Base-by-base conservation (phyloP, 805 yeast species). In the Clavispora vitiphila region DNA sequence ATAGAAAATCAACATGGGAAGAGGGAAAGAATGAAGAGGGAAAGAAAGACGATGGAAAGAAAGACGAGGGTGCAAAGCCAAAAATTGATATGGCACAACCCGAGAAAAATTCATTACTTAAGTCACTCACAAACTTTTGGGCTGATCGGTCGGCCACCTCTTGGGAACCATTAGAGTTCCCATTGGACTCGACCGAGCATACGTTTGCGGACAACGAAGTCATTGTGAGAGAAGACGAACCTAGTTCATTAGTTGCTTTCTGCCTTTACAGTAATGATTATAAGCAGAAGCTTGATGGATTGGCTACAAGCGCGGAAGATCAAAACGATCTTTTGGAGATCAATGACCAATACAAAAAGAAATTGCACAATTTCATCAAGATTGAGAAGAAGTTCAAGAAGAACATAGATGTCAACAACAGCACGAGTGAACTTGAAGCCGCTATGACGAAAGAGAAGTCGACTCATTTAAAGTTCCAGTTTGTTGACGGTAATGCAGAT, bases 101-200 rank as follows among this genome's bases (percentile, higher is more conserved):
- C 5, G 97, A 90, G 55, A 78, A 79, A 50, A 77, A 81, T 18
- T 83, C 96, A 1, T 62, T 93, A 26, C 76, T 93, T 67, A 87
- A 86, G 53, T 80, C 95, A 0, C 67, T 95, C 42, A 78, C 95
- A 0, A 87, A 82, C 53, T 93, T 93, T 62, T 93, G 98, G 98
- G 97, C 97, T 1, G 98, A 93, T 63, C 70, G 99, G 54, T 86
- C 98, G 1, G 93, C 97, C 0, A 83, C 95, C 1, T 72, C 93
- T 16, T 95, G 98, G 98, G 89, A 86, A 50, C 95, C 96, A 0
- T 68, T 93, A 25, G 83, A 78, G 15, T 90, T 89, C 61, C 96
- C 98, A 1, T 69, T 90, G 41, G 74, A 66, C 31, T 75, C 89
- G 0, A 75, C 83, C 0, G 98, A 93, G 57, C 98, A 93, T 59